A percentile compares a stretch with the other conserved stretches of the same genome.
phyloP scores from a whole-genome alignment of 78 protist species.

The Neovahlkampfia damariscottae region DNA sequence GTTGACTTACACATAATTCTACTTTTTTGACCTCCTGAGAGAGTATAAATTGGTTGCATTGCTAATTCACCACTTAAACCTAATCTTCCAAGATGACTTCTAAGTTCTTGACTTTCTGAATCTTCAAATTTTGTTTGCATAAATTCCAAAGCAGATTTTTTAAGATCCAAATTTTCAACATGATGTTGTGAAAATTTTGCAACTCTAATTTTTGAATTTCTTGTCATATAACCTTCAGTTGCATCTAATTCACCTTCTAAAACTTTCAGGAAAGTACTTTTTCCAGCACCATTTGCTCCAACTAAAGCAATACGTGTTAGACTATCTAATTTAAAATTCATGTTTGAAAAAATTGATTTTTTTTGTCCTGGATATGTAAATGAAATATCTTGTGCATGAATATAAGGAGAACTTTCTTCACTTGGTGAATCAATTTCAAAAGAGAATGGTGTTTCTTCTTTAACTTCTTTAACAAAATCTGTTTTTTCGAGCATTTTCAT shows the following conservation, averaged over 20 bases:
- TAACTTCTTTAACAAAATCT: conserved; percentile 60
- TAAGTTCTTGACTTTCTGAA: not conserved
- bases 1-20: not conserved
- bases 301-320: conserved; percentile 71
- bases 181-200: conserved; percentile 76
- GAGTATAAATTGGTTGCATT: not conserved
- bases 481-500: conserved; percentile 67
- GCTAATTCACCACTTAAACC: conserved; percentile 11
- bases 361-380: conserved; percentile 74
- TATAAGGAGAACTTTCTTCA: conserved; percentile 69
- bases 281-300: conserved; percentile 94
- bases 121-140: not conserved
- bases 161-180: conserved; percentile 67
- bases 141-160: conserved; percentile 48
- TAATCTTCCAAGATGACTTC: conserved; percentile 8
- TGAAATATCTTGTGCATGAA: conserved; percentile 54
- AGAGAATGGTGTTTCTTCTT: conserved; percentile 31
- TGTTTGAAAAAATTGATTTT: conserved; percentile 46
- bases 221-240: conserved; percentile 49
- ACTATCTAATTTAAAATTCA: conserved; percentile 62
- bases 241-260: conserved; percentile 72
- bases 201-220: conserved; percentile 59
- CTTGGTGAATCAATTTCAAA: conserved; percentile 66
- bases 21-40: conserved; percentile 36
- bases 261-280: conserved; percentile 77